Evolutionary conservation across 2,329 filamentous ascomycete genomes (phyloP), one percentile per base, ranked within the genome.

Genomic region (Fusarium coicis): DNA sequence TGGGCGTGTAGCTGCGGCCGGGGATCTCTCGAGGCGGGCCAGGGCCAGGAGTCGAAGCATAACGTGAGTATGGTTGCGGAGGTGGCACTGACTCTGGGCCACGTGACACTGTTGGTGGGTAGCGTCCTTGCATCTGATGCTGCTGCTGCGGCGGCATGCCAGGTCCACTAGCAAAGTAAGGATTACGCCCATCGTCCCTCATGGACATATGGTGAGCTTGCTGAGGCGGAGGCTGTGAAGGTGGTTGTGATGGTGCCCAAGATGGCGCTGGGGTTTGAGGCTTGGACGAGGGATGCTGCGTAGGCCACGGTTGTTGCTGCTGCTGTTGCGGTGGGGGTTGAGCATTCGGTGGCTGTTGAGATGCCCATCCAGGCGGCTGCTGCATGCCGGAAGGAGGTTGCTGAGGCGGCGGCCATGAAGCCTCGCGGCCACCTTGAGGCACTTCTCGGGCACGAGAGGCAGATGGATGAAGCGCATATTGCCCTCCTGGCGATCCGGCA

Each of bases 401-500:
- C 43, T 75, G 77, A 50, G 77, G 76, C 18, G 61, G 46, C 32
- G 73, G 83, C 76, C 83, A 83, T 12, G 82, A 72, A 40, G 74
- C 78, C 36, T 83, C 81, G 50, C 80, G 79, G 46, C 84, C 83
- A 79, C 65, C 78, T 58, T 75, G 81, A 1, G 84, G 76, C 21
- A 79, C 71, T 50, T 89, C 87, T 26, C 86, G 84, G 16, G 83
- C 80, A 34, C 85, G 82, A 18, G 85, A 77, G 19, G 81, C 78
- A 28, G 84, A 75, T n/a, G 83, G 81, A 75, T 90, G 87, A 15
- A 83, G 78, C 2, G 84, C 81, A 63, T 90, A 90, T 72, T 89
- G 88, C 26, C 86, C 84, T n/a, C 86, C 84, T n/a, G 88, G 85
- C 11, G 87, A 87, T n/a, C 84, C 83, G 28, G 83, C 82, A 72